Percentiles rank a stretch among this genome's conserved stretches.
These are phyloP conservation scores for Lenwebbia sp. DNA, from an alignment of 345 rosid genomes.

Conservation along the genomic window DNA sequence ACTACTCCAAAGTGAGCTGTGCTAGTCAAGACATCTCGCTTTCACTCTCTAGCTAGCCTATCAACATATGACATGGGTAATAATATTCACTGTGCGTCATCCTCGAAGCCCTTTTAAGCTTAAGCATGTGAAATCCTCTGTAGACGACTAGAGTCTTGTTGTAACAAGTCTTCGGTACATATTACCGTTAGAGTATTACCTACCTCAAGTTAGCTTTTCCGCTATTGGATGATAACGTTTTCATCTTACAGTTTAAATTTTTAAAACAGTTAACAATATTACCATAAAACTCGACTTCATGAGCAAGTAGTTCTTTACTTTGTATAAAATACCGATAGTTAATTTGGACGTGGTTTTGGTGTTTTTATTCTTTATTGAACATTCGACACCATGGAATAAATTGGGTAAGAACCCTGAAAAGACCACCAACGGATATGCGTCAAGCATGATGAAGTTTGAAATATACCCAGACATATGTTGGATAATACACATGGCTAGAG, in stretches of 20 bases:
- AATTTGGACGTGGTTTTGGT: neutral
- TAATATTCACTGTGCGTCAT: neutral
- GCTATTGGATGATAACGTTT: rapidly evolving
- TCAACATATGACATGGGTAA: neutral
- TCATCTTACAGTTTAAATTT: neutral
- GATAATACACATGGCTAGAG: neutral
- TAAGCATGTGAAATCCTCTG: neutral
- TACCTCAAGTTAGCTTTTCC: neutral
- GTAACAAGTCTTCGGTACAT: neutral
- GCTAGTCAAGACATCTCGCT: neutral
- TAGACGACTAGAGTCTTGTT: neutral
- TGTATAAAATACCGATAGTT: rapidly evolving
- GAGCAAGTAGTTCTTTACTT: neutral
- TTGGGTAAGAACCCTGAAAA: neutral
- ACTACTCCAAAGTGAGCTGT: neutral
- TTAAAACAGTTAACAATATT: neutral
- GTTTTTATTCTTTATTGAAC: neutral
- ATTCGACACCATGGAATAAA: neutral
- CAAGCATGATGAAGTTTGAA: neutral
- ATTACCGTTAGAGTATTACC: neutral
- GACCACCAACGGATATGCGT: neutral
- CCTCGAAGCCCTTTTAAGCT: neutral
- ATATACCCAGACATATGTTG: neutral
- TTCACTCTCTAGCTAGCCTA: neutral
- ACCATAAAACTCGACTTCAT: neutral